Evolutionary conservation across 2,329 filamentous ascomycete genomes (phyloP).

Genomic region (Botrytis aclada): DNA sequence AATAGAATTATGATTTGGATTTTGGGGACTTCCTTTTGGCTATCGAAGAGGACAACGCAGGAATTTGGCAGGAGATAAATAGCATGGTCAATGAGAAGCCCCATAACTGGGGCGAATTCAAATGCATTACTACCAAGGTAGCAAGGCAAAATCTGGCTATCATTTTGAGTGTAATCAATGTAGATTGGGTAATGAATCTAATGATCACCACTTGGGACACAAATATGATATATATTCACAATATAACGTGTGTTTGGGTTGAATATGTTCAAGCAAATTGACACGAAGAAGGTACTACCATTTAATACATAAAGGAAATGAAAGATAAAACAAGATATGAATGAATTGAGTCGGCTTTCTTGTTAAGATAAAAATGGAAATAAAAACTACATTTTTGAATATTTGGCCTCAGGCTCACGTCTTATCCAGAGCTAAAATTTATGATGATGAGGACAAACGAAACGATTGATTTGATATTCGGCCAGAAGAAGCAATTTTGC

Average conservation of each 20-base stretch:
- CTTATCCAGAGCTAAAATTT: conserved; percentile 4
- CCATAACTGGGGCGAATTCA: not conserved
- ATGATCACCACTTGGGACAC: conserved; percentile 6
- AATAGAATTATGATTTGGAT: not conserved
- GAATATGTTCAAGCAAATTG: not conserved
- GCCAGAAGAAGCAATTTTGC: not conserved
- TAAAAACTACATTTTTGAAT: not conserved
- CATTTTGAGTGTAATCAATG: not conserved
- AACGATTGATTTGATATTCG: not conserved
- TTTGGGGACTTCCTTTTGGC: not conserved
- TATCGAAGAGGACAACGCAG: not conserved
- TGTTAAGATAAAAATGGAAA: no score
- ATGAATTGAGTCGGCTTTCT: not conserved
- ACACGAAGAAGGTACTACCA: no score
- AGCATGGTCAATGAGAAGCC: not conserved
- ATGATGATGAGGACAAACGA: conserved; percentile 4
- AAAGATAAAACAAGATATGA: not conserved
- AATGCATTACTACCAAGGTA: not conserved
- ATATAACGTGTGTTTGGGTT: not conserved
- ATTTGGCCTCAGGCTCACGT: not conserved
- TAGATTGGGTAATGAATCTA: not conserved
- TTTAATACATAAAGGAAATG: not conserved
- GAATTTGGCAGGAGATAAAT: not conserved
- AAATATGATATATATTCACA: not conserved
- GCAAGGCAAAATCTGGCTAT: not conserved